Conservation (phyloP, 768 basidiomycete genomes). For the Leccinum barrowsii region DNA sequence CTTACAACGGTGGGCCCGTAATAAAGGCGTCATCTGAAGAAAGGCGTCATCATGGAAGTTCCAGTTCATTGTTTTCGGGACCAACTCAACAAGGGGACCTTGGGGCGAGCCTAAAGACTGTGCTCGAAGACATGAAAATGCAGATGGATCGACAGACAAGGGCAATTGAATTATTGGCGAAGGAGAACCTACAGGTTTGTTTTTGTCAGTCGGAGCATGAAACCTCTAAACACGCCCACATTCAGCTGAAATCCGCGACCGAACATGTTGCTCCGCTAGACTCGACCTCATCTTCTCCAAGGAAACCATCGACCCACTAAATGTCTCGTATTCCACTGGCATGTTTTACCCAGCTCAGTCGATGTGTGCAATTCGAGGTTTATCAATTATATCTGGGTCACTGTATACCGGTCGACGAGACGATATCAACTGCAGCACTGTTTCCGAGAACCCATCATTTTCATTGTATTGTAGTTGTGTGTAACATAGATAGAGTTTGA, state of each 20-base stretch:
- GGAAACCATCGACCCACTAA: slow-evolving; percentile 14
- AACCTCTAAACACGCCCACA: slow-evolving; percentile 4
- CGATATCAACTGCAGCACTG: background rate
- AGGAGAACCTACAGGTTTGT: slow-evolving; percentile 47
- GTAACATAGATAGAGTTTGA: background rate
- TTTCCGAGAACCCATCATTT: background rate
- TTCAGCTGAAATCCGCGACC: slow-evolving; percentile 15
- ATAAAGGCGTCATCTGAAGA: slow-evolving; percentile 11
- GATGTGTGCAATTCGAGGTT: background rate
- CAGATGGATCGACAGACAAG: slow-evolving; percentile 48
- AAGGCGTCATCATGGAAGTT: slow-evolving; percentile 8
- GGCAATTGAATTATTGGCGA: slow-evolving; percentile 39
- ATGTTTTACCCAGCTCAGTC: background rate
- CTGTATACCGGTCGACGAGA: background rate
- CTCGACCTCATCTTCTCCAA: slow-evolving; percentile 10
- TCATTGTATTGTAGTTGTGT: slow-evolving; percentile 6
- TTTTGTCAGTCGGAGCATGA: background rate
- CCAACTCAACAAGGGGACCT: slow-evolving; percentile 18
- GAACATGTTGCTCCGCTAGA: slow-evolving; percentile 16
- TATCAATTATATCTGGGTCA: background rate
- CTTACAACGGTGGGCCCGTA: slow-evolving; percentile 7
- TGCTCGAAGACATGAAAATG: slow-evolving; percentile 44
- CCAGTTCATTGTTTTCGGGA: slow-evolving; percentile 11
- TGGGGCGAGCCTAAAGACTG: slow-evolving; percentile 28
- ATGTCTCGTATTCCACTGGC: background rate